Evolutionary conservation across 108 stramenopile genomes (phyloP).

Genomic region (Cyclotella kingstonii): DNA sequence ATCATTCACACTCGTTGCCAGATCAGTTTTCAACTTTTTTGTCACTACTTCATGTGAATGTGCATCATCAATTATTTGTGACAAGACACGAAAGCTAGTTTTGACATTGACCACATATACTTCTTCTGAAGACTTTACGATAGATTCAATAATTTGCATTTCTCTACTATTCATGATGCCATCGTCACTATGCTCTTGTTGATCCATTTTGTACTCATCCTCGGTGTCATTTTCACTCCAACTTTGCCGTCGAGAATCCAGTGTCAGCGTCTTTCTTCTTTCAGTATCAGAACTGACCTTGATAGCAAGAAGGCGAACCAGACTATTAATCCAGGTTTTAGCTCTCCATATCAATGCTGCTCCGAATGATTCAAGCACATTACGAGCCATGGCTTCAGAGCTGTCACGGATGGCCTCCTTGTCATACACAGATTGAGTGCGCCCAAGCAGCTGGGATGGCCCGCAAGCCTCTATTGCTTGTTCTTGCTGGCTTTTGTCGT

Average conservation of each 20-base stretch:
- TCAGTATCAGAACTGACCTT: constrained; percentile 50
- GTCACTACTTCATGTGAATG: constrained; percentile 14
- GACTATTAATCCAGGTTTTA: constrained; percentile 65
- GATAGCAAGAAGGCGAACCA: constrained; percentile 49
- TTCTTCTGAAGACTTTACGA: constrained; percentile 43
- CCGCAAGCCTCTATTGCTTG: constrained; percentile 12
- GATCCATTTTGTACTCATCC: constrained; percentile 4
- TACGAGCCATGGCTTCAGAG: constrained; percentile 71
- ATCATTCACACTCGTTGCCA: not conserved
- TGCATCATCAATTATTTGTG: constrained; percentile 29
- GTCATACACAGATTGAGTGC: constrained; percentile 63
- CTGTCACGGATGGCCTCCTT: constrained; percentile 64
- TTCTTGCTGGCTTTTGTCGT: not conserved
- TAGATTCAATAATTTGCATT: constrained; percentile 46
- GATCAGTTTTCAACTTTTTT: constrained; percentile 30
- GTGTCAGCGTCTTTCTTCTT: constrained; percentile 2
- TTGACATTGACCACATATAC: constrained; percentile 58
- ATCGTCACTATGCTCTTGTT: not conserved
- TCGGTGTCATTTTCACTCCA: constrained; percentile 2
- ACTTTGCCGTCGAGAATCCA: not conserved
- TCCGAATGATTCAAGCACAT: constrained; percentile 72
- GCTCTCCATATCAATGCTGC: constrained; percentile 77
- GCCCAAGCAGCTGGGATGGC: constrained; percentile 58
- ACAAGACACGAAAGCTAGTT: constrained; percentile 71
- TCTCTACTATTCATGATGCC: constrained; percentile 43